phyloP scores from a whole-genome alignment of 1,284 basidiomycete species.

The Abortiporus biennis region DNA sequence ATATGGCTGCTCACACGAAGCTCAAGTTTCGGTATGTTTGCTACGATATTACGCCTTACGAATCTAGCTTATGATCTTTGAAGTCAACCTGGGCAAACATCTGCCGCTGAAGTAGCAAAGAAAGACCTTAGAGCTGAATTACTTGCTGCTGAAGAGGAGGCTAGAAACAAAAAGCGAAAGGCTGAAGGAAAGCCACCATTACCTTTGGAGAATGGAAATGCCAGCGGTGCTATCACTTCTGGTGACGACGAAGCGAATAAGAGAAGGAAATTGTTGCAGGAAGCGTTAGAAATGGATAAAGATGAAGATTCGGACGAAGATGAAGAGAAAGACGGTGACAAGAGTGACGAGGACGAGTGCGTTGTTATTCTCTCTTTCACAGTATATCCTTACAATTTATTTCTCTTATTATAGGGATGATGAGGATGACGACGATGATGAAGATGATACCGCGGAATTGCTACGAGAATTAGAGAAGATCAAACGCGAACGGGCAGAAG shows the following conservation, averaged over 20 bases:
- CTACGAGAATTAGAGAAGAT: constrained; percentile 93
- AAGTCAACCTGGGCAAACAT: constrained; percentile 84
- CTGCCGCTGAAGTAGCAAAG: constrained; percentile 65
- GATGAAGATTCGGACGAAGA: constrained; percentile 73
- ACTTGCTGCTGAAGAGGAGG: constrained; percentile 75
- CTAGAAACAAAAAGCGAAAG: constrained; percentile 84
- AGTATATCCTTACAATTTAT: neutral
- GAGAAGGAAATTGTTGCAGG: constrained; percentile 54
- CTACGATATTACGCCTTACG: constrained; percentile 2
- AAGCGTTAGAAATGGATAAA: constrained; percentile 80
- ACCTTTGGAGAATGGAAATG: constrained; percentile 20
- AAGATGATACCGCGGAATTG: constrained; percentile 90
- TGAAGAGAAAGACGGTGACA: constrained; percentile 32
- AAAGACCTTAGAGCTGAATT: constrained; percentile 82
- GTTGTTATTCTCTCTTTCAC: constrained; percentile 18
- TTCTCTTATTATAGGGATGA: constrained; percentile 18
- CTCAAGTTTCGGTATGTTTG: constrained; percentile 81
- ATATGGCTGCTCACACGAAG: constrained; percentile 91
- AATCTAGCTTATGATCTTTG: constrained; percentile 1
- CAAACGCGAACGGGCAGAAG: constrained; percentile 89
- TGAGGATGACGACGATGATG: constrained; percentile 59
- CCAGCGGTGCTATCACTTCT: constrained; percentile 8
- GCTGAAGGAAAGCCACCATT: constrained; percentile 60
- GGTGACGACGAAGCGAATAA: constrained; percentile 25
- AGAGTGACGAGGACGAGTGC: constrained; percentile 33